phyloP scores from a whole-genome alignment of 768 basidiomycete genomes.

The Xanthoconium stramineum region DNA sequence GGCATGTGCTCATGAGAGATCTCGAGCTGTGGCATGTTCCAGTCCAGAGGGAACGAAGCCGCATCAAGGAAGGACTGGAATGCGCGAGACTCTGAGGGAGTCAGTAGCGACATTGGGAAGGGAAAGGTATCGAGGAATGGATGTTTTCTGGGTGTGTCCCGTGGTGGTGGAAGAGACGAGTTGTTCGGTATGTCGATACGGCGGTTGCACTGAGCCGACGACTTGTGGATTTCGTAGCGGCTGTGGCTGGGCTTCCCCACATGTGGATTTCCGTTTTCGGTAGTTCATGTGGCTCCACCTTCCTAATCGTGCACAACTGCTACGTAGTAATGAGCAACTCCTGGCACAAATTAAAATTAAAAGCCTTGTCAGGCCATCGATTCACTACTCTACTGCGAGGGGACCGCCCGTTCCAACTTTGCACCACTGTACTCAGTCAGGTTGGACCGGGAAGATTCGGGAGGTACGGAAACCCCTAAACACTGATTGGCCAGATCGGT shows the following conservation, averaged over 20 bases:
- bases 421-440: background rate
- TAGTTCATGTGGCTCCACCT: constrained; percentile 15
- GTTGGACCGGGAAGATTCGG: background rate
- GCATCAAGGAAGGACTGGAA: constrained; percentile 68
- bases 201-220: constrained; percentile 15
- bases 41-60: constrained; percentile 42
- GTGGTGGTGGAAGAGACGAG: background rate
- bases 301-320: background rate
- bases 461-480: background rate
- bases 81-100: constrained; percentile 61
- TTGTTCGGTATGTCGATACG: constrained; percentile 1
- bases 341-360: background rate
- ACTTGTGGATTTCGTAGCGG: constrained; percentile 18
- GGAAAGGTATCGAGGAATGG: background rate
- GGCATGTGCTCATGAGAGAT: constrained; percentile 44
- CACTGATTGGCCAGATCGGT: background rate
- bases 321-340: background rate
- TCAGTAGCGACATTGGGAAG: constrained; percentile 55
- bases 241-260: constrained; percentile 32
- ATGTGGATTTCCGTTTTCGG: constrained; percentile 21
- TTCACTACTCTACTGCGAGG: background rate
- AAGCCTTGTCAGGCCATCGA: background rate
- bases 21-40: constrained; percentile 40
- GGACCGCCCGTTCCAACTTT: too few species aligned
- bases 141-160: background rate